A percentile compares a stretch with the other conserved stretches of the same genome.
Evolutionary conservation across 23 red algal genomes (phyloP).

Genomic region (Gracilariopsis chorda): DNA sequence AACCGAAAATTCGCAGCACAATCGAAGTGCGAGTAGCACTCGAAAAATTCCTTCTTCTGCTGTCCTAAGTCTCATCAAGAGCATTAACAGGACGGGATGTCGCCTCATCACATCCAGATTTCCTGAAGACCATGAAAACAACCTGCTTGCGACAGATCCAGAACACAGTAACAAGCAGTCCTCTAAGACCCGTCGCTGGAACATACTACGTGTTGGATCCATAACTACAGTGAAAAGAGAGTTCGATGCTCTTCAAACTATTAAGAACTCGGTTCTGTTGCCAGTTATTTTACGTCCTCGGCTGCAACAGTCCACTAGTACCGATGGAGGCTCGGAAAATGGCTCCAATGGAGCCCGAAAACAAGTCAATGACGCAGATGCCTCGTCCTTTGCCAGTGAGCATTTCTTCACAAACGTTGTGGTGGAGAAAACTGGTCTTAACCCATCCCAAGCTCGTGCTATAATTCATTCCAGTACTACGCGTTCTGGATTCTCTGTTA

Average conservation of each 20-base stretch:
- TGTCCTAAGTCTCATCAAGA: conserved; percentile 22
- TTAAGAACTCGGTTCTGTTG: conserved; percentile 49
- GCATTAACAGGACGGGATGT: conserved; percentile 15
- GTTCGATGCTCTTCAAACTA: conserved; percentile 61
- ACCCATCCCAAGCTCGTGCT: conserved; percentile 60
- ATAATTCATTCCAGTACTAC: conserved; percentile 31
- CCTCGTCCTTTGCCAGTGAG: neutral
- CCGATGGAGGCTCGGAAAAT: neutral
- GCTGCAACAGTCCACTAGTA: neutral
- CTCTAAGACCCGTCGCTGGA: conserved; percentile 4
- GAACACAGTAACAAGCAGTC: conserved; percentile 5
- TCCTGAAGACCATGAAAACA: conserved; percentile 29
- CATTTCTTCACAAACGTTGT: conserved; percentile 47
- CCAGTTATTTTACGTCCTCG: conserved; percentile 46
- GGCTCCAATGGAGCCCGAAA: neutral
- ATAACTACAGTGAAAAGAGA: conserved; percentile 69
- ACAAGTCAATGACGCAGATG: neutral
- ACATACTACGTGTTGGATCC: conserved; percentile 49
- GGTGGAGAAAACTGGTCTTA: conserved; percentile 32
- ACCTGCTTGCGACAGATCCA: neutral
- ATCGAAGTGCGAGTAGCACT: neutral
- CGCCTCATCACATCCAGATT: conserved; percentile 39
- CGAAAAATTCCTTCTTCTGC: conserved; percentile 29
- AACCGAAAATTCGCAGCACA: neutral
- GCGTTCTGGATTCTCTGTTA: conserved; percentile 48